Evolutionary conservation across 768 basidiomycete genomes (phyloP).

Genomic region (Fibroporia radiculosa): DNA sequence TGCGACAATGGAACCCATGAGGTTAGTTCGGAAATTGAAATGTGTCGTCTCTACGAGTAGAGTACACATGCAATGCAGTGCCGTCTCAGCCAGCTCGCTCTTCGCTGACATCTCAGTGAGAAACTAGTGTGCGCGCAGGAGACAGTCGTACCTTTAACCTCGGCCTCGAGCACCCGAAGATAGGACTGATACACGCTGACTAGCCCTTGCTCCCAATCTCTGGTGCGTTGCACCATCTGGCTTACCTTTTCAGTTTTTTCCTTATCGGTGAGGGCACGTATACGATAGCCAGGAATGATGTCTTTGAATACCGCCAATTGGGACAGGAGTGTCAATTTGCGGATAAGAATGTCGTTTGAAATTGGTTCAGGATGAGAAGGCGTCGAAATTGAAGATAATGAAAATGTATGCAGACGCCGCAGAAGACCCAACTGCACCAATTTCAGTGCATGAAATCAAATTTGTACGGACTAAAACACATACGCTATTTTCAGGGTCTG

Average conservation of each 20-base stretch:
- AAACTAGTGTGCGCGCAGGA: no score
- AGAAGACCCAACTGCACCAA: constrained; percentile 70
- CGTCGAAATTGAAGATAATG: constrained; percentile 66
- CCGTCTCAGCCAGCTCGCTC: constrained; percentile 55
- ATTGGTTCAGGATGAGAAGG: constrained; percentile 64
- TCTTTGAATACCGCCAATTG: constrained; percentile 95
- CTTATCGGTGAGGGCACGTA: constrained; percentile 81
- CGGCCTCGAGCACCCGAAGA: constrained; percentile 75
- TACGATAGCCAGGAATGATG: constrained; percentile 92
- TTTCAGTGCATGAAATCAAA: not conserved
- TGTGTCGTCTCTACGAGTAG: constrained; percentile 78
- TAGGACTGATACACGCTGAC: constrained; percentile 85
- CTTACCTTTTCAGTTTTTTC: constrained; percentile 92
- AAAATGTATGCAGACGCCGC: constrained; percentile 82
- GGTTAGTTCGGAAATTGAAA: constrained; percentile 94
- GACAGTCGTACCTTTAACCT: constrained; percentile 66
- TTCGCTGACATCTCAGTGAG: constrained; percentile 36
- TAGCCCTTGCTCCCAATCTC: constrained; percentile 95
- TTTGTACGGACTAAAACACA: constrained; percentile 23
- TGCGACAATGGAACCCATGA: constrained; percentile 82
- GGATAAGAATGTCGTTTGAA: constrained; percentile 71
- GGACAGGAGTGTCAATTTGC: constrained; percentile 83
- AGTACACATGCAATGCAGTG: constrained; percentile 83
- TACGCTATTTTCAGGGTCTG: constrained; percentile 94
- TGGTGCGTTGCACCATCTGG: constrained; percentile 81